Percentiles rank a stretch among this genome's conserved stretches.
phyloP scores from a whole-genome alignment of 2,329 filamentous ascomycete species.

The Ambrosiella cleistominuta region DNA sequence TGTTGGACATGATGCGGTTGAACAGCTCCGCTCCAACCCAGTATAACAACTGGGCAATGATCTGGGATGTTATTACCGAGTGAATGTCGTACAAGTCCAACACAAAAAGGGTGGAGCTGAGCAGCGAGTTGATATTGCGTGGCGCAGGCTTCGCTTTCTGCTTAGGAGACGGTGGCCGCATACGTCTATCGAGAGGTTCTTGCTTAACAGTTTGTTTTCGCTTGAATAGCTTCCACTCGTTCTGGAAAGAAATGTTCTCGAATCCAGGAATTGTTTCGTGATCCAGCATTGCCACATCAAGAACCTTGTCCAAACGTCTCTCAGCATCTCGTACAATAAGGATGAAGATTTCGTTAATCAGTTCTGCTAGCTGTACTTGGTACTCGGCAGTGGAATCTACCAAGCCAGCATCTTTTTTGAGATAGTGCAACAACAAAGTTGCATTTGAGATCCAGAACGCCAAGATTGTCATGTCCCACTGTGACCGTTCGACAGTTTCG shows the following conservation, averaged over 20 bases:
- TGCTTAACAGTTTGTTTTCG: conserved; percentile 78
- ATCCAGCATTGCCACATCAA: conserved; percentile 86
- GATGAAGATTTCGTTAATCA: conserved; percentile 97
- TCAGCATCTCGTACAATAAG: conserved; percentile 93
- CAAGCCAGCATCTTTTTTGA: conserved; percentile 81
- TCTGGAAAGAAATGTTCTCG: conserved; percentile 90
- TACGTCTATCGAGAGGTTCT: conserved; percentile 77
- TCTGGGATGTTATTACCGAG: conserved; percentile 84
- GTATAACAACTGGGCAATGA: conserved; percentile 82
- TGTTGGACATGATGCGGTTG: conserved; percentile 93
- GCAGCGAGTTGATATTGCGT: conserved; percentile 82
- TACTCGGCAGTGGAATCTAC: conserved; percentile 71
- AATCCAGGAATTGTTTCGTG: conserved; percentile 97
- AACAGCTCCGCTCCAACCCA: conserved; percentile 95
- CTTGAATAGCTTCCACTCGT: conserved; percentile 97
- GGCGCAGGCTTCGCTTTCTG: conserved; percentile 81
- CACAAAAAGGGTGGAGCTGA: conserved; percentile 92
- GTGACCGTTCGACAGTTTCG: conserved; percentile 80
- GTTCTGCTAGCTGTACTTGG: conserved; percentile 79
- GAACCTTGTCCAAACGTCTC: conserved; percentile 83
- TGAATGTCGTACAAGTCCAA: conserved; percentile 98
- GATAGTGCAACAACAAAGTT: conserved; percentile 83
- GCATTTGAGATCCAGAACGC: conserved; percentile 99
- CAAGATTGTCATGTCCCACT: conserved; percentile 99
- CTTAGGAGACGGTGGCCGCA: conserved; percentile 83